Conservation (phyloP, 257 asterid species). For the Salvia rosmarinus region DNA sequence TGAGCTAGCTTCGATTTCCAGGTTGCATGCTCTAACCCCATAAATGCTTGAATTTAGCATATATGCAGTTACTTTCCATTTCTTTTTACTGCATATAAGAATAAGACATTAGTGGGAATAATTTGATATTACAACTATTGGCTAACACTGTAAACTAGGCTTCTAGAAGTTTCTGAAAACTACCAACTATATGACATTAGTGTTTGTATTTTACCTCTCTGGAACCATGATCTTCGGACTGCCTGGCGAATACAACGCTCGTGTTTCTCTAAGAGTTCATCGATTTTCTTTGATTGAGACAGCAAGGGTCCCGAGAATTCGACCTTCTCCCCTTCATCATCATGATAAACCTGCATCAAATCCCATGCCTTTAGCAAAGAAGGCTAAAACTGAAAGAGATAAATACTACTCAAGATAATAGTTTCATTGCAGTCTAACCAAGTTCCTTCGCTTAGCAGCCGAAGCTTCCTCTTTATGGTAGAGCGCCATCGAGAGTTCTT, state of each 20-base stretch:
- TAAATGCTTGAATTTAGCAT: constrained; percentile 1
- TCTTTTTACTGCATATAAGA: constrained; percentile 40
- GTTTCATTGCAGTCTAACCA: constrained; percentile 44
- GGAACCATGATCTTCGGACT: constrained; percentile 92
- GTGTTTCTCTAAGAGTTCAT: constrained; percentile 79
- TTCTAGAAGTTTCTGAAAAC: not conserved
- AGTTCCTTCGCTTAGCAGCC: constrained; percentile 59
- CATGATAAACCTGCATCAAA: constrained; percentile 66
- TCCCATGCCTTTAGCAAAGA: constrained; percentile 34
- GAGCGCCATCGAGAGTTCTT: constrained; percentile 74
- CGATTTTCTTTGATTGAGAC: constrained; percentile 74
- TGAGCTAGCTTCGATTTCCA: constrained; percentile 28
- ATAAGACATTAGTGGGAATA: not conserved
- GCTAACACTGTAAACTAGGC: not conserved
- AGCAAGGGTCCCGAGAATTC: constrained; percentile 95
- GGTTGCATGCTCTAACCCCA: not conserved
- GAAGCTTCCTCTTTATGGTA: constrained; percentile 62
- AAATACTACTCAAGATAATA: not conserved
- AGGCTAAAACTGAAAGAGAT: constrained; percentile 12
- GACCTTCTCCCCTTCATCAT: constrained; percentile 84
- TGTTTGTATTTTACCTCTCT: constrained; percentile 61
- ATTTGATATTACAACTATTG: constrained; percentile 5
- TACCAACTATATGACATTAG: no score
- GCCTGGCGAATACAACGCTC: constrained; percentile 95
- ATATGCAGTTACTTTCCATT: constrained; percentile 39